A percentile compares a stretch with the other conserved stretches of the same genome.
phyloP scores from a whole-genome alignment of 352 stramenopile genomes.

The Aphanomyces stellatus region DNA sequence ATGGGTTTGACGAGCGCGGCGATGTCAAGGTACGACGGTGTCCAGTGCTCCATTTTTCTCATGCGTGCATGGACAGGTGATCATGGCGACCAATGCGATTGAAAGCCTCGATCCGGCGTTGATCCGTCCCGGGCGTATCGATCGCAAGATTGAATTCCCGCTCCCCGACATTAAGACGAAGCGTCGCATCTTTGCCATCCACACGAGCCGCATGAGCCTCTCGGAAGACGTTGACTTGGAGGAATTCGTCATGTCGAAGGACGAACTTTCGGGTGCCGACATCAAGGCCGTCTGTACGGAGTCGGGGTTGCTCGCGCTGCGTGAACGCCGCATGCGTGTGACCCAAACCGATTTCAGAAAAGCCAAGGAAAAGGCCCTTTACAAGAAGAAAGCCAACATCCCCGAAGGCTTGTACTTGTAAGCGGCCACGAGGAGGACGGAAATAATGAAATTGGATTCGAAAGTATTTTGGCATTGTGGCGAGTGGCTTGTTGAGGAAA shows the following conservation, averaged over 20 bases:
- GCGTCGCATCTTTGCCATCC: slow-evolving; percentile 99
- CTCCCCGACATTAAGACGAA: slow-evolving; percentile 99
- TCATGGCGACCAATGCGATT: slow-evolving; percentile 99
- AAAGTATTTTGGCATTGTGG: too few relatives aligned
- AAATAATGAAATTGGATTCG: neutral
- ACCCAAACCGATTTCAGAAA: slow-evolving; percentile 99
- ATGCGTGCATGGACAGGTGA: slow-evolving; percentile 56
- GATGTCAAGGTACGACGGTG: slow-evolving; percentile 98
- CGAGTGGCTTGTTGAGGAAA: too few relatives aligned
- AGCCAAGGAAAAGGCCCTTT: slow-evolving; percentile 99
- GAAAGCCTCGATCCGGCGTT: slow-evolving; percentile 98
- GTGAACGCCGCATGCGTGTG: slow-evolving; percentile 99
- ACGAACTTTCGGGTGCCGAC: slow-evolving; percentile 99
- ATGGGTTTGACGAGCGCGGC: slow-evolving; percentile 99
- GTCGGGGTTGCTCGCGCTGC: slow-evolving; percentile 96
- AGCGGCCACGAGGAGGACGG: neutral
- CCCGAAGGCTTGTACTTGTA: slow-evolving; percentile 99
- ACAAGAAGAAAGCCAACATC: slow-evolving; percentile 99
- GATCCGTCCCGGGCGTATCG: slow-evolving; percentile 98
- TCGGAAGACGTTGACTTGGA: slow-evolving; percentile 98
- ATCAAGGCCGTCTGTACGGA: slow-evolving; percentile 99
- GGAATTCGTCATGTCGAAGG: slow-evolving; percentile 99
- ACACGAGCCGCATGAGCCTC: slow-evolving; percentile 98
- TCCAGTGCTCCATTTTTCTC: neutral
- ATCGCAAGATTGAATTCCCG: slow-evolving; percentile 99